Evolutionary conservation across 2,329 filamentous ascomycete genomes (phyloP), one percentile per base, ranked within the genome.

Genomic region (Endoconidiophora laricicola): DNA sequence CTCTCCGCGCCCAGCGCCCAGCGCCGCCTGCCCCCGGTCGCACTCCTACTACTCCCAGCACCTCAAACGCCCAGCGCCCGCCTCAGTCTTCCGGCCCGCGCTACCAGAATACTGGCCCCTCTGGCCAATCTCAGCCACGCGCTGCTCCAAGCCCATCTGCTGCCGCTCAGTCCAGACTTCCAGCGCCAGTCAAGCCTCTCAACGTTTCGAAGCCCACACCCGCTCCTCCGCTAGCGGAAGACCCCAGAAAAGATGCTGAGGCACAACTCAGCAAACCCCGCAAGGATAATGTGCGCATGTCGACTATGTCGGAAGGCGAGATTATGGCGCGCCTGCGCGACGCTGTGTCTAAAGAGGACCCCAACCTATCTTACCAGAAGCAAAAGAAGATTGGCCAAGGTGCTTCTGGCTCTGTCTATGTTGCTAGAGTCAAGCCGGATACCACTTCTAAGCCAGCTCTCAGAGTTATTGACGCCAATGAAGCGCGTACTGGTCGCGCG

Each of bases 301-400:
- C 90, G 37, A 93, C 85, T 58, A 96, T 98, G 91, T 85, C 86
- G 7, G 91, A 98, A 67, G 83, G 76, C 56, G 90, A 98, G 64
- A 91, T 98, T 52, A 98, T 98, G 91, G 82, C 86, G 56, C 91
- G 87, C 62, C 74, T 98, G 49, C 84, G 88, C 62, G 86, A 94
- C 57, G 90, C 91, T 6, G 91, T 98, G 1, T 95, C 88, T 55
- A 93, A 94, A 64, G 87, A 94, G 54, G 88, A 94, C 61, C 91
- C 91, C 48, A 83, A 93, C 59, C 72, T 94, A 57, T 94, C 88
- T 22, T 98, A 98, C 70, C 90, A 88, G 60, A 98, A 98, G 71
- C 91, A 96, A 68, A 95, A 95, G 76, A 98, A 98, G 74, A 96
- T 98, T 65, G 91, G 91, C 18, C 91, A 98, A 65, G 91, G 91